Base-by-base conservation (phyloP, 2,329 filamentous ascomycete genomes). In the Hymenoscyphus fructigenus region DNA sequence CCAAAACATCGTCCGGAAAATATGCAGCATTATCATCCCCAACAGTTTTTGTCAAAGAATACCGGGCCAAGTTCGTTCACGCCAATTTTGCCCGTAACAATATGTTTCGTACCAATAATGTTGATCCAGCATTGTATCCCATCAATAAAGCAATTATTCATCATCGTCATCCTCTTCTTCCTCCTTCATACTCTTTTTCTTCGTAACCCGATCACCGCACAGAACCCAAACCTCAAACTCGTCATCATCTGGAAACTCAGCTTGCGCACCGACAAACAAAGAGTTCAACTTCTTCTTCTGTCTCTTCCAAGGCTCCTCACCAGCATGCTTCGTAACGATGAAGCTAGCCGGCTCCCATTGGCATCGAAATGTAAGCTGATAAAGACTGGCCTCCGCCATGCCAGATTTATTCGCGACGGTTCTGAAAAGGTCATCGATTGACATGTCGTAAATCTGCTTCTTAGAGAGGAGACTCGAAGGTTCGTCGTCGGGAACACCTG, bases 161-260 rank as follows among this genome's bases (percentile, higher is more conserved):
- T 36, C 34, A 12, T 36, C 34, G 3, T 23, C 47, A 4, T 57
- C 50, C 34, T 1, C 60, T 29, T 62, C 55, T 14, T 58, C 38
- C 5, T n/a, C 60, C 14, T 41, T 38, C 5, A 36, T 6, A 17
- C 36, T 50, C 32, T 38, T 50, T 14, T 38, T 44, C 36, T 23
- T 20, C 17, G 17, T 57, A 14, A 50, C 38, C 10, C 44, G 26
- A 38, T 65, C 63, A 1, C 59, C 63, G 14, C 28, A 44, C n/a
- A 53, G 20, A 20, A 65, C 63, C 50, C 38, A 65, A 12, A 61
- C 59, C 14, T 58, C 59, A 23, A 65, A 65, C 7, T 23, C 34
- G 20, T 28, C 50, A n/a, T 61, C 53, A 9, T 59, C 29, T 1
- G 26, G 55, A 26, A 61, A 65, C 34, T 58, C 50, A 28, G 2